Percentiles rank a stretch among this genome's conserved stretches.
phyloP scores from a whole-genome alignment of 352 stramenopile genomes.

The Globisporangium nunn region DNA sequence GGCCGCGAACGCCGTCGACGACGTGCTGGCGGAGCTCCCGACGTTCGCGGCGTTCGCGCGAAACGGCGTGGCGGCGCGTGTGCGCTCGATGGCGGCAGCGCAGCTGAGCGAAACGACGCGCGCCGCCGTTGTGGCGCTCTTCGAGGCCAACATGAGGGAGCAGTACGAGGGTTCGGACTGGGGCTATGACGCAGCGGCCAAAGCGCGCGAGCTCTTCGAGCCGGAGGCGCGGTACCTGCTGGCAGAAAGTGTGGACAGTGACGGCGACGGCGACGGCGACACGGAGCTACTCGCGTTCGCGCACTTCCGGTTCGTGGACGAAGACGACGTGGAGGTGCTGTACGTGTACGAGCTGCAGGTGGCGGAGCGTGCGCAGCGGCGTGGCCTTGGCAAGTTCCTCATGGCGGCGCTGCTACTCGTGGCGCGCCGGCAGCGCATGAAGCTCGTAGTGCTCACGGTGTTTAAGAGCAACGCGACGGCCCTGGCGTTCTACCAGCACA shows the following conservation, averaged over 20 bases:
- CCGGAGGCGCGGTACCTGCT: conserved; percentile 85
- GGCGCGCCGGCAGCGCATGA: conserved; percentile 66
- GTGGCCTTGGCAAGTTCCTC: conserved; percentile 86
- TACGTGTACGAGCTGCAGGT: conserved; percentile 96
- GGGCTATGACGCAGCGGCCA: conserved; percentile 85
- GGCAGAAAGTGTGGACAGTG: conserved; percentile 12
- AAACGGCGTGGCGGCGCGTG: conserved; percentile 33
- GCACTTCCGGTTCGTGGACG: conserved; percentile 92
- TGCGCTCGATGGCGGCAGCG: conserved; percentile 35
- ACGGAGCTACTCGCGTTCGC: conserved; percentile 64
- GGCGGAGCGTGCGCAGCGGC: conserved; percentile 38
- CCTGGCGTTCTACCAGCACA: conserved; percentile 87
- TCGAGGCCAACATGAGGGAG: conserved; percentile 89
- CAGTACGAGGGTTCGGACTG: conserved; percentile 87
- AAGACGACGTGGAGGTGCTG: conserved; percentile 85
- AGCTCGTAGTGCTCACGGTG: conserved; percentile 91
- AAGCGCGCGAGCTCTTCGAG: conserved; percentile 82
- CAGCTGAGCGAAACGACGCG: conserved; percentile 25
- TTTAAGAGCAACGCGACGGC: conserved; percentile 88
- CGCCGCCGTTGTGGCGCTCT: conserved; percentile 54
- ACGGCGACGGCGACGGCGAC: background rate
- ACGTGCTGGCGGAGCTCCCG: conserved; percentile 61
- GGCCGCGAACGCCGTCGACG: conserved; percentile 37
- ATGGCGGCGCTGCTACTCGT: conserved; percentile 88
- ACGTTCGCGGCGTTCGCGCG: conserved; percentile 48